Evolutionary conservation across 225 moss, liverwort and hornwort genomes (phyloP), one percentile per base, ranked within the genome.

Genomic region (Ulota crispa): DNA sequence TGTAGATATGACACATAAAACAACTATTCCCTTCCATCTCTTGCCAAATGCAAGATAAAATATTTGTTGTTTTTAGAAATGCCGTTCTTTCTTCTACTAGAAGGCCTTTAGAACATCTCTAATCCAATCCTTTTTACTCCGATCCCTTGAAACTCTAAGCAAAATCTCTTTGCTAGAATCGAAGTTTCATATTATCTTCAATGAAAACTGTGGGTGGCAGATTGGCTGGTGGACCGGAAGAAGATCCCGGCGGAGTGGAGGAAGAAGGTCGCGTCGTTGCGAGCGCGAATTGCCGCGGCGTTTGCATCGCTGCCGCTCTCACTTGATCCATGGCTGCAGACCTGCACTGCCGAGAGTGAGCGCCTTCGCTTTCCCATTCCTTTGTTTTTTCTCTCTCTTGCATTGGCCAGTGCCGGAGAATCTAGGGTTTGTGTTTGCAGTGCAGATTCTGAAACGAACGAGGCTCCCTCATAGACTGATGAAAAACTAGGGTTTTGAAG

Each of bases 201-300:
- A n/a, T n/a, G n/a, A n/a, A n/a, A n/a, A 4, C 34, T 55, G 23
- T 59, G 69, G 15, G 20, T 80, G 30, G 13, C 85, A 99, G 98
- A 99, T 88, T 99, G 98, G 98, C 78, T 99, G 65, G 89, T 92
- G 78, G 98, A 99, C 88, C 96, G 98, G 60, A 93, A 85, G 88
- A 94, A 90, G 84, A 88, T 96, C 27, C 96, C 96, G 20, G 78
- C 56, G 39, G 96, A 96, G 67, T 99, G 96, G 94, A 84, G 98
- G 65, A 99, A 99, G 90, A 99, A 91, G 80, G 78, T 99, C 56
- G 94, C 93, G 20, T 90, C 92, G 0, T 80, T 99, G 75, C 93
- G 90, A n/a, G 83, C 88, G 4, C 86, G 92, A 73, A 91, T 92
- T 52, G 78, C 85, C 50, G 72, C 87, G 37, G 92, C 93, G 32